Evolutionary conservation across 2,329 filamentous ascomycete genomes (phyloP).

Genomic region (Ophioceras dolichostomum): DNA sequence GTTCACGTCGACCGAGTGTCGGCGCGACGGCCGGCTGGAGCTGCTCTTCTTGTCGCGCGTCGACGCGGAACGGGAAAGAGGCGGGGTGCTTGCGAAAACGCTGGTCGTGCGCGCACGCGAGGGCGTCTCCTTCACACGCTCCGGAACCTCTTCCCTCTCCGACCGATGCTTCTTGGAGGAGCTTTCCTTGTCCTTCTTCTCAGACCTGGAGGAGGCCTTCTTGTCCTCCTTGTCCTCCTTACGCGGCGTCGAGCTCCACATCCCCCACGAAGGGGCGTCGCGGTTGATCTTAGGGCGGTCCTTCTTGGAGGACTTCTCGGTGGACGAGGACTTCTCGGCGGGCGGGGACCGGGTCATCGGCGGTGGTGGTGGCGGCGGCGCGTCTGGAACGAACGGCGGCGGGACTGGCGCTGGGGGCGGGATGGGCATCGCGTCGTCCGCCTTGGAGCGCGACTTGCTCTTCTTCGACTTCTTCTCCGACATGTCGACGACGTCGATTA

Average conservation of each 20-base stretch:
- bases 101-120: slow-evolving; percentile 46
- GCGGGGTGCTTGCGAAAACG: slow-evolving; percentile 56
- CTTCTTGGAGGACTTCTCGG: slow-evolving; percentile 51
- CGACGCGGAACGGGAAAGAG: slow-evolving; percentile 57
- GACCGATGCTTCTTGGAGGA: slow-evolving; percentile 29
- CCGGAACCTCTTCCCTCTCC: slow-evolving; percentile 45
- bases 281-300: slow-evolving; percentile 68
- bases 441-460: slow-evolving; percentile 28
- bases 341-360: too few species aligned
- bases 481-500: slow-evolving; percentile 38
- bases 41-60: slow-evolving; percentile 51
- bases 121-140: slow-evolving; percentile 31
- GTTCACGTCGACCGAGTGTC: slow-evolving; percentile 54
- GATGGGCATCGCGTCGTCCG: slow-evolving; percentile 15
- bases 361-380: too few species aligned
- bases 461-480: slow-evolving; percentile 30
- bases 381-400: slow-evolving; percentile 34
- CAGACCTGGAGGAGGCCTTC: slow-evolving; percentile 46
- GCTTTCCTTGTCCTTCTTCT: slow-evolving; percentile 39
- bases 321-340: slow-evolving; percentile 27
- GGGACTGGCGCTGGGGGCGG: slow-evolving; percentile 25
- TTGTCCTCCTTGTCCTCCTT: slow-evolving; percentile 37
- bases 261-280: slow-evolving; percentile 57
- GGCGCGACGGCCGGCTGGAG: slow-evolving; percentile 47
- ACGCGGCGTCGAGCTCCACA: slow-evolving; percentile 48